These are phyloP conservation scores for Rhodosporidiobolus odoratus DNA, from an alignment of 768 basidiomycete genomes.

Conservation along the genomic window DNA sequence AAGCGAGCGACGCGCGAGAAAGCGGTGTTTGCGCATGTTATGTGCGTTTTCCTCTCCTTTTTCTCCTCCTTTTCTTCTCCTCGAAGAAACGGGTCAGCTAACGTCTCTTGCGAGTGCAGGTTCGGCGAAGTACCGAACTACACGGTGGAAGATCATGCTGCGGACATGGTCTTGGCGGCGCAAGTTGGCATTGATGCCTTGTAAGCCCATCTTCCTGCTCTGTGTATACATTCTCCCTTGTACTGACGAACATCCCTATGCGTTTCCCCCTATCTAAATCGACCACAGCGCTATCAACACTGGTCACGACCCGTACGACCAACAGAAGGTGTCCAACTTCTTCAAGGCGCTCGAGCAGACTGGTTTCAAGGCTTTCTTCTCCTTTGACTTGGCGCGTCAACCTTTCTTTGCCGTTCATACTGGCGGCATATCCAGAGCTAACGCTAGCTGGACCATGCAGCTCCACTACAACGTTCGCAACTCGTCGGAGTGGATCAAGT, in stretches of 20 bases:
- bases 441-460: not conserved
- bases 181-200: conserved; percentile 26
- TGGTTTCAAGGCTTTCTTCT: conserved; percentile 24
- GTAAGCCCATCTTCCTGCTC: not conserved
- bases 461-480: conserved; percentile 21
- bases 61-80: not conserved
- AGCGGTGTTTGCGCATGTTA: not conserved
- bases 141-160: conserved; percentile 7
- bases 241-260: not conserved
- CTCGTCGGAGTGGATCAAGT: conserved; percentile 3
- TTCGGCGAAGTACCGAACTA: conserved; percentile 21
- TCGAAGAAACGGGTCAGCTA: not conserved
- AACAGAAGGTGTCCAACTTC: conserved; percentile 2
- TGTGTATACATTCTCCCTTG: no score
- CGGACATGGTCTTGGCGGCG: not conserved
- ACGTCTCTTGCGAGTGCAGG: not conserved
- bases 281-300: conserved; percentile 11
- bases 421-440: fast-evolving
- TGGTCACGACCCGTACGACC: conserved; percentile 10
- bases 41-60: not conserved
- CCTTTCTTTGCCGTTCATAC: not conserved
- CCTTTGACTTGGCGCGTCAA: conserved; percentile 27
- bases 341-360: conserved; percentile 10
- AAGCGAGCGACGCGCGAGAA: no score
- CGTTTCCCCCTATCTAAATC: not conserved